These are phyloP conservation scores for Eucalyptus melliodora DNA, from an alignment of 345 rosid species.

Conservation along the genomic window DNA sequence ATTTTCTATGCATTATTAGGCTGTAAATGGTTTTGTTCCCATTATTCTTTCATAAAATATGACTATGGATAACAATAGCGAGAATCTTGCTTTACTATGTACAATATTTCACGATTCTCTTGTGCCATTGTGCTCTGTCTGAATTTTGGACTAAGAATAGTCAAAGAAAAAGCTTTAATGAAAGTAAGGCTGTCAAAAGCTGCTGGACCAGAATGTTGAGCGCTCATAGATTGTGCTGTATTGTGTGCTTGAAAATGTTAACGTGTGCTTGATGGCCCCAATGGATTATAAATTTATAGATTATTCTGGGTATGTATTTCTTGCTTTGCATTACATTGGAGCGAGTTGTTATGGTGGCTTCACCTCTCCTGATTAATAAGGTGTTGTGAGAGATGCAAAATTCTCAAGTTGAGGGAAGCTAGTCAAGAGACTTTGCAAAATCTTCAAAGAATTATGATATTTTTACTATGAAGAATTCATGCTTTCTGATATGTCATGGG, in stretches of 20 bases:
- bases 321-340: too few relatives aligned
- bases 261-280: background rate
- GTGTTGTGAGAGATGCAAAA: background rate
- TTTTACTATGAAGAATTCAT: too few relatives aligned
- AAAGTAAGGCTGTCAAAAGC: background rate
- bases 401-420: background rate
- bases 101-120: background rate
- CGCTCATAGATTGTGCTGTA: background rate
- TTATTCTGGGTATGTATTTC: too few relatives aligned
- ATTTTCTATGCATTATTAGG: too few relatives aligned
- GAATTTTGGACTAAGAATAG: background rate
- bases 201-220: background rate
- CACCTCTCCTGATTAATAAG: background rate
- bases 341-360: too few relatives aligned
- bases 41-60: too few relatives aligned
- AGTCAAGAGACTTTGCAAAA: background rate
- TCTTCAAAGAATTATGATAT: too few relatives aligned
- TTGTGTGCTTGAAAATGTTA: background rate
- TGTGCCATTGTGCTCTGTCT: too few relatives aligned
- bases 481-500: too few relatives aligned
- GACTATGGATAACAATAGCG: too few relatives aligned
- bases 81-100: background rate
- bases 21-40: too few relatives aligned
- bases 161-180: background rate
- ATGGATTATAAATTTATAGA: background rate